Evolutionary conservation across 2,329 filamentous ascomycete species (phyloP), one percentile per base, ranked within the genome.

Genomic region (Proliferodiscus dingleyae): DNA sequence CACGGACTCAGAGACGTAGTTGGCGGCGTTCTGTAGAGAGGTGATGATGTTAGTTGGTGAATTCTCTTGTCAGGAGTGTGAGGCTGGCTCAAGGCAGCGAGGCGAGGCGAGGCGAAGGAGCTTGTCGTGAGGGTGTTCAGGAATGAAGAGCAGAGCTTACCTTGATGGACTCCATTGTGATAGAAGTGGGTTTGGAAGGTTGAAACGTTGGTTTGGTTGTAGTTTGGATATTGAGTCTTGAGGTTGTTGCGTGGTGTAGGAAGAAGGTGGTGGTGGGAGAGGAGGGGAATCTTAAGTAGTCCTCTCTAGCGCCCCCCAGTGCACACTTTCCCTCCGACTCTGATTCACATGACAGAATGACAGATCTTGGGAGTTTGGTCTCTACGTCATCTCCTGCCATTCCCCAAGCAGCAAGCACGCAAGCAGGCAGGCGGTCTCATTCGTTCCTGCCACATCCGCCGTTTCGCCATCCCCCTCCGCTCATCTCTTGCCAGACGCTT

Each of bases 1-100:
- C 60, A 77, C 56, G 55, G 68, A 67, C 71, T 80, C 76, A 50
- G 70, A 64, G 62, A 78, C 72, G 69, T 77, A 76, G 71, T 77
- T 78, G 66, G 67, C 72, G 57, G 69, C 69, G 68, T 75, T 72
- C 67, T 66, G 60, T 26, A 10, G 15, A 34, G 15, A 36, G 15
- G 34, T 46, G n/a, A n/a, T n/a, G n/a, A n/a, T 46, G 33, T 37
- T 37, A 36, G 21, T 21, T 41, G 30, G 18, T 30, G 21, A 26
- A n/a, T n/a, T n/a, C n/a, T 34, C 7, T 40, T 32, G 24, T 9
- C 15, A 28, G 10, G 37, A n/a, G n/a, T n/a, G n/a, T 34, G 23
- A 4, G n/a, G 21, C 2, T 24, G 36, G n/a, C n/a, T n/a, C n/a
- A 28, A 41, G 48, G 51, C 29, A 50, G 45, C 18, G 16, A 15